Evolutionary conservation across 2,329 filamentous ascomycete species (phyloP).

Genomic region (Botrytis deweyae): DNA sequence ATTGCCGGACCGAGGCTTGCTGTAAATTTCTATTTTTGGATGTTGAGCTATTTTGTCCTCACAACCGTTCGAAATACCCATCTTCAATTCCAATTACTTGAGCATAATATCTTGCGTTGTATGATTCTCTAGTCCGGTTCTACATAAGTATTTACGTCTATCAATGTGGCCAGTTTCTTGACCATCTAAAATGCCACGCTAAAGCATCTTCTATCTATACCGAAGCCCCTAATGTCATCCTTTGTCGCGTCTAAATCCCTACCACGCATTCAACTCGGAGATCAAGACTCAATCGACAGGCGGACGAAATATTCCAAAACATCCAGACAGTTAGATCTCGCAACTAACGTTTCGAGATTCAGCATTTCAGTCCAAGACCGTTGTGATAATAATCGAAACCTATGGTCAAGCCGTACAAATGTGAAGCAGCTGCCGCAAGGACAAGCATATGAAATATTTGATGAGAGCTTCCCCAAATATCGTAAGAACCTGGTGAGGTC

Average conservation of each 20-base stretch:
- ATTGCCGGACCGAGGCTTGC: not conserved
- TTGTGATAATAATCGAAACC: conserved; percentile 86
- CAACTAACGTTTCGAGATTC: not conserved
- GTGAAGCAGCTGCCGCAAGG: conserved; percentile 74
- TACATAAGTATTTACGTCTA: not conserved
- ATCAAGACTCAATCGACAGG: too few relatives aligned
- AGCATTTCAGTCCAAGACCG: conserved; percentile 35
- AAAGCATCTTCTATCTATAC: not conserved
- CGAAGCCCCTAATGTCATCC: not conserved
- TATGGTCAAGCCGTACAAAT: conserved; percentile 76
- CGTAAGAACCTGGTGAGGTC: conserved; percentile 72
- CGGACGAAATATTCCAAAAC: not conserved
- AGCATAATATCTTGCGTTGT: not conserved
- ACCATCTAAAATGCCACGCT: not conserved
- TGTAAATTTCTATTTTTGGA: conserved; percentile 13
- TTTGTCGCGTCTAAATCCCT: not conserved
- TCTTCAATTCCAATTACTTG: too few relatives aligned
- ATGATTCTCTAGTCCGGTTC: not conserved
- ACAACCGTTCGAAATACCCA: not conserved
- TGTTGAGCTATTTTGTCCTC: not conserved
- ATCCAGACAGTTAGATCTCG: not conserved
- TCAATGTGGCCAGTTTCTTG: not conserved
- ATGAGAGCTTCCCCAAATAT: conserved; percentile 91
- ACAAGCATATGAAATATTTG: conserved; percentile 95
- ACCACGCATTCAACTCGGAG: too few relatives aligned